Evolutionary conservation across 192 early-diverging fungal species (phyloP).

Genomic region (Coemansia sp.): DNA sequence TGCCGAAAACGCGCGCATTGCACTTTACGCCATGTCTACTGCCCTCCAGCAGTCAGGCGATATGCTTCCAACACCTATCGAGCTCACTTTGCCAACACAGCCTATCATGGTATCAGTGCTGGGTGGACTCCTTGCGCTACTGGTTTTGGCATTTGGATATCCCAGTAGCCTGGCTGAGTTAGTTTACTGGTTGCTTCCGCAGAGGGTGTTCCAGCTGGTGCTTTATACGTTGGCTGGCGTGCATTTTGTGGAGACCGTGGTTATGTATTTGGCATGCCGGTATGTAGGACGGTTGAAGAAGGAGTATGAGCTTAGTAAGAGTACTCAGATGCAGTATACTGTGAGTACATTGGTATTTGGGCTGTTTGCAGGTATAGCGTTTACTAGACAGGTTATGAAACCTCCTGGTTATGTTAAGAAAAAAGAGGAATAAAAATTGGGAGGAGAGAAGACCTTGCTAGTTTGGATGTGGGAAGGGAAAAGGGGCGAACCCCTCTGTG

Average conservation of each 20-base stretch:
- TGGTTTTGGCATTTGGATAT: too few species aligned
- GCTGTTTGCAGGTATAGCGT: background rate
- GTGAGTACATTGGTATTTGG: constrained; percentile 18
- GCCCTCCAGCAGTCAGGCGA: background rate
- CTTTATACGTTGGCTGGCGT: background rate
- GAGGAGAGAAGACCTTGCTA: too few species aligned
- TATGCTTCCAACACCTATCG: constrained; percentile 4
- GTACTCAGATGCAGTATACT: background rate
- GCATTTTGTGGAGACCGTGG: background rate
- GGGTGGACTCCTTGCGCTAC: background rate
- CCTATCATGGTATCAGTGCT: background rate
- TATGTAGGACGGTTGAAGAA: background rate
- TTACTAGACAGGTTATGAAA: constrained; percentile 2
- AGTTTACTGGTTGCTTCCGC: background rate
- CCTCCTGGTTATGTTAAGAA: background rate
- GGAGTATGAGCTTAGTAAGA: background rate
- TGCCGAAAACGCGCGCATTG: background rate
- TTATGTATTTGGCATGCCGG: constrained; percentile 5
- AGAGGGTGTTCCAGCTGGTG: constrained; percentile 1
- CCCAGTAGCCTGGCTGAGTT: too few species aligned
- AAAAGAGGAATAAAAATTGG: too few species aligned
- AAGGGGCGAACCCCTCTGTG: too few species aligned
- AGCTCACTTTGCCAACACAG: background rate
- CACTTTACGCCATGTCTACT: background rate
- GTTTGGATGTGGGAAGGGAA: too few species aligned